Evolutionary conservation across 192 early-diverging fungal genomes (phyloP), one percentile per base, ranked within the genome.

Genomic region (Coemansia sp.): DNA sequence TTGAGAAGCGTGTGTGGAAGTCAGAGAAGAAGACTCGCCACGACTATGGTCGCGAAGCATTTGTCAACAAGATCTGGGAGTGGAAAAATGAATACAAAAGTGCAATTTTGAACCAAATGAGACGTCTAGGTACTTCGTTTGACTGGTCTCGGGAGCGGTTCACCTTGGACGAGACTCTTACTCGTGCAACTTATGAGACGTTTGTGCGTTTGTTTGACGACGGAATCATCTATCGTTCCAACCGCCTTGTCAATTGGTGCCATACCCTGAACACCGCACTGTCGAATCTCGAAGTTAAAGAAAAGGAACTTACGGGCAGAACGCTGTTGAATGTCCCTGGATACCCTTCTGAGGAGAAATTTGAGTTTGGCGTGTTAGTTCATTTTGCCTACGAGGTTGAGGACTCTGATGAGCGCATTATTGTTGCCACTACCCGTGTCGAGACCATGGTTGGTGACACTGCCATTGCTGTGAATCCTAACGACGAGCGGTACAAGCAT

Each of bases 361-460:
- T 98, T 73, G 95, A 99, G 85, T 99, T 99, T 88, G 98, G 98
- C 78, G 94, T 98, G 42, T 80, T 99, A 70, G 90, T 94, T 47
- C 91, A 92, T 42, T 99, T 99, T 79, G 94, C 90, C 6, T 99
- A 99, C 84, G 85, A 86, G 57, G 85, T 99, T 32, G 95, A 96
- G 74, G 84, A 84, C 68, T 88, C 89, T 46, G 88, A 88, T 59
- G 98, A 98, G 74, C 87, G 90, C 68, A 89, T 99, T 63, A 78
- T 94, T 71, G 94, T 99, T 52, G 98, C 98, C 9, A 99, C 98
- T 11, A 99, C 98, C 10, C 95, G 98, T 92, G 86, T 97, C 62
- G 98, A 99, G 84, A 99, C 98, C 57, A 99, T 99, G 98, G 86
- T 99, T 22, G 98, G 96, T 64, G 98, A 99, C 84, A 92, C 95